A percentile compares a stretch with the other conserved stretches of the same genome.
Evolutionary conservation across 129 eudicot genomes (phyloP).

Genomic region (Sambucus nigra): DNA sequence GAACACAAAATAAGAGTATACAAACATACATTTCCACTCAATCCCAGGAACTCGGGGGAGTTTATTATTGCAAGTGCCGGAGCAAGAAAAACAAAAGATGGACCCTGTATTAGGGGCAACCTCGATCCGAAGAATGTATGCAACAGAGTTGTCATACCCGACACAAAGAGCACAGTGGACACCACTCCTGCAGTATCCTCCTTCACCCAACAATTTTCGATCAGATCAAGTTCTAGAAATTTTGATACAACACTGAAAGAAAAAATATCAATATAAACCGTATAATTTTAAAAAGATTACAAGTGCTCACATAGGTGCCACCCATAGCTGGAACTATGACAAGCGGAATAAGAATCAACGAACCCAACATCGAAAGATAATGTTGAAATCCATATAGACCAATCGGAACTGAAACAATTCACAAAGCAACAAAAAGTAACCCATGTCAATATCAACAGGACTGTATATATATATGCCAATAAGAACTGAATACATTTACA

Average conservation of each 20-base stretch:
- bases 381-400: slow-evolving; percentile 89
- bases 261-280: neutral
- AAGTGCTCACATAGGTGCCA: slow-evolving; percentile 72
- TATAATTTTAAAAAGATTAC: neutral
- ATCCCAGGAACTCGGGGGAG: slow-evolving; percentile 75
- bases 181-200: slow-evolving; percentile 85
- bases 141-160: slow-evolving; percentile 86
- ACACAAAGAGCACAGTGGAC: slow-evolving; percentile 79
- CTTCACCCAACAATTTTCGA: slow-evolving; percentile 43
- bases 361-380: slow-evolving; percentile 75
- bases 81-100: slow-evolving; percentile 91
- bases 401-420: slow-evolving; percentile 62
- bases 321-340: slow-evolving; percentile 99
- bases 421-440: slow-evolving; percentile 1
- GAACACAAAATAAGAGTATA: neutral
- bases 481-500: slow-evolving; percentile 54
- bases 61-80: slow-evolving; percentile 91
- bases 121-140: slow-evolving; percentile 83
- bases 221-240: slow-evolving; percentile 21
- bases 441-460: neutral
- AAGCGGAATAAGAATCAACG: slow-evolving; percentile 82
- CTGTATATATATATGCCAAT: slow-evolving; percentile 44
- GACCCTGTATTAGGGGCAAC: slow-evolving; percentile 90
- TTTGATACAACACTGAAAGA: neutral
- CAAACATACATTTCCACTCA: slow-evolving; percentile 74